Evolutionary conservation across 306 rosid species (phyloP).

Genomic region (Quercus cerris): DNA sequence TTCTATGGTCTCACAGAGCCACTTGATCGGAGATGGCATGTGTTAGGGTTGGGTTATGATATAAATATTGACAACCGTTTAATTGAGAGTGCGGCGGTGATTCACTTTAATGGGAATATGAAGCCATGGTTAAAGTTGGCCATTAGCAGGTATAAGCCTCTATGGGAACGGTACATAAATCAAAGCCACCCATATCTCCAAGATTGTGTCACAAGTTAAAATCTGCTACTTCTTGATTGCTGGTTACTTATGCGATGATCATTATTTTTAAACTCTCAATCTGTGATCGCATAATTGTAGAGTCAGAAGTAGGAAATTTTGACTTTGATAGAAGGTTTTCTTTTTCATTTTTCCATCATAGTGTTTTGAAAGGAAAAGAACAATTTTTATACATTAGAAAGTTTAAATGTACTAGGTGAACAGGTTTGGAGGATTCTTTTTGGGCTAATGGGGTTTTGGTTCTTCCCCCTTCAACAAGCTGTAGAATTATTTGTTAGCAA

Average conservation of each 20-base stretch:
- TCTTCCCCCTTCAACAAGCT: constrained; percentile 45
- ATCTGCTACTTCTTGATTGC: constrained; percentile 57
- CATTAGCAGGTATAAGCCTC: constrained; percentile 76
- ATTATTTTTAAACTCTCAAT: constrained; percentile 30
- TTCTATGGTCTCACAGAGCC: constrained; percentile 98
- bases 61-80: constrained; percentile 80
- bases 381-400: constrained; percentile 60
- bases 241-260: constrained; percentile 40
- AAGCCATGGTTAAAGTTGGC: constrained; percentile 97
- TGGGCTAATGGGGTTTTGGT: constrained; percentile 51
- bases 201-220: constrained; percentile 74
- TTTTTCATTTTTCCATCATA: constrained; percentile 31
- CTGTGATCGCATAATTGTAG: constrained; percentile 46
- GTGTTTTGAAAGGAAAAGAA: constrained; percentile 44
- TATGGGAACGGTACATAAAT: constrained; percentile 89
- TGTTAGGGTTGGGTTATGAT: constrained; percentile 92
- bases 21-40: constrained; percentile 99
- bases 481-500: constrained; percentile 51
- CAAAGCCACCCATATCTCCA: constrained; percentile 73
- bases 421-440: constrained; percentile 54
- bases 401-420: constrained; percentile 49
- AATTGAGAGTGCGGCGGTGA: constrained; percentile 88
- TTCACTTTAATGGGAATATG: constrained; percentile 95
- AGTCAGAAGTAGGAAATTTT: constrained; percentile 80
- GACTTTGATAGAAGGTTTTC: constrained; percentile 47